These are phyloP conservation scores for Stevia rebaudiana DNA, from an alignment of 140 eudicot genomes.

Conservation along the genomic window DNA sequence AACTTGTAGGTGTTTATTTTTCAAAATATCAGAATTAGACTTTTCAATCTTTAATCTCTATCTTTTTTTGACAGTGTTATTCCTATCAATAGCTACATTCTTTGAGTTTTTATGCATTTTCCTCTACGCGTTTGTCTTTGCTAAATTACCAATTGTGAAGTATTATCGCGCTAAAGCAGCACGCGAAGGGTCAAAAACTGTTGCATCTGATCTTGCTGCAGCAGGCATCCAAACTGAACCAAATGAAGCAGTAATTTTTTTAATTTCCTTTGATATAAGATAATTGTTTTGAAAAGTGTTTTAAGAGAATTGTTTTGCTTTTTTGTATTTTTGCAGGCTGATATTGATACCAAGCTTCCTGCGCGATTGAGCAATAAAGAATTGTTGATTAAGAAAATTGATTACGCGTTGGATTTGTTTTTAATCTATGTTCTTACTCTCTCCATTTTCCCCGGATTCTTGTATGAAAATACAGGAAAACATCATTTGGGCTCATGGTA, in stretches of 20 bases:
- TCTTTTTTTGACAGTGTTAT: conserved; percentile 43
- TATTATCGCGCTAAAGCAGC: conserved; percentile 69
- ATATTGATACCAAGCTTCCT: conserved; percentile 15
- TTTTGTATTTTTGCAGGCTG: conserved; percentile 25
- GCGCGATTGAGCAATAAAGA: conserved; percentile 45
- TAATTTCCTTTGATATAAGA: background rate
- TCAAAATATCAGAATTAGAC: background rate
- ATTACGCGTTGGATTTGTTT: conserved; percentile 49
- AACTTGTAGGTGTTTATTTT: conserved; percentile 40
- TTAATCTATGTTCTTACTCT: conserved; percentile 51
- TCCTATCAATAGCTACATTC: conserved; percentile 47
- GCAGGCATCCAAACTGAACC: conserved; percentile 49
- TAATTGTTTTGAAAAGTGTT: background rate
- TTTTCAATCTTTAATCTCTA: background rate
- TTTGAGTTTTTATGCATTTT: conserved; percentile 53
- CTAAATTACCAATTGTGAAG: conserved; percentile 58
- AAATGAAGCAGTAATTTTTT: background rate
- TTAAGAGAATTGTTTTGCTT: background rate
- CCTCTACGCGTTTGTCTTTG: conserved; percentile 51
- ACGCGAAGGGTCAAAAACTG: conserved; percentile 63
- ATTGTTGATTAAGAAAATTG: conserved; percentile 39
- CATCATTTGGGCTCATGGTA: conserved; percentile 66
- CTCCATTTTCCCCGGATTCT: conserved; percentile 64
- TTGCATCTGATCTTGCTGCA: conserved; percentile 57
- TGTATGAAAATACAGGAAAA: conserved; percentile 54